A percentile compares a stretch with the other conserved stretches of the same genome.
phyloP scores from a whole-genome alignment of 2,329 filamentous ascomycete genomes.

The Fusarium virguliforme region DNA sequence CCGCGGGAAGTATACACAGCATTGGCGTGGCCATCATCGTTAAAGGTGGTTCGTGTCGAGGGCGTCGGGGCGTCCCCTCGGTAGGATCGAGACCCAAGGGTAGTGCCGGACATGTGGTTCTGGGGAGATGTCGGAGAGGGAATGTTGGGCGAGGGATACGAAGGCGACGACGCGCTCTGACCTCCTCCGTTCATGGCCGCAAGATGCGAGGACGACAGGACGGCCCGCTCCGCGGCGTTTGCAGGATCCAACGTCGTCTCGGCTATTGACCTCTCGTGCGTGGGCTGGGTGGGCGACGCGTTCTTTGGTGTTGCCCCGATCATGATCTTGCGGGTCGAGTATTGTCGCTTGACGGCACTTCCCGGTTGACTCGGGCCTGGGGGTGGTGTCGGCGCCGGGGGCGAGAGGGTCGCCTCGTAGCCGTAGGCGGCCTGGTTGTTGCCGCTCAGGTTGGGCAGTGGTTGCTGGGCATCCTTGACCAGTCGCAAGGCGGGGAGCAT shows the following conservation, averaged over 20 bases:
- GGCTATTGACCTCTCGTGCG: slow-evolving; percentile 76
- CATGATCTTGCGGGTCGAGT: slow-evolving; percentile 82
- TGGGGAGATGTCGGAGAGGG: slow-evolving; percentile 80
- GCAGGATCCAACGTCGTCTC: slow-evolving; percentile 79
- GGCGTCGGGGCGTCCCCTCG: slow-evolving; percentile 70
- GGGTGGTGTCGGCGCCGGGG: slow-evolving; percentile 71
- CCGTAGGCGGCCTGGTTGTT: slow-evolving; percentile 61
- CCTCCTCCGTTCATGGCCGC: slow-evolving; percentile 77
- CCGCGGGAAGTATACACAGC: slow-evolving; percentile 52
- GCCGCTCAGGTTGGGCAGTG: slow-evolving; percentile 73
- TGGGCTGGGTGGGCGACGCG: slow-evolving; percentile 80
- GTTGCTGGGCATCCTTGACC: slow-evolving; percentile 92
- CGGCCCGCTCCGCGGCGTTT: slow-evolving; percentile 77
- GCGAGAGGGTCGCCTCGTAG: slow-evolving; percentile 68
- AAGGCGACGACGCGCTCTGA: slow-evolving; percentile 68
- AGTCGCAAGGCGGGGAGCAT: slow-evolving; percentile 91
- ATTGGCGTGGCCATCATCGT: slow-evolving; percentile 62
- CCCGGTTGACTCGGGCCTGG: slow-evolving; percentile 64
- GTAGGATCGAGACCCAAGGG: slow-evolving; percentile 75
- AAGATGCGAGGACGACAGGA: slow-evolving; percentile 78
- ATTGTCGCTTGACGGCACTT: slow-evolving; percentile 76
- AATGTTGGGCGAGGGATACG: slow-evolving; percentile 76
- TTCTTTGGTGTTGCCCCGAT: slow-evolving; percentile 82
- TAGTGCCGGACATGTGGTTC: slow-evolving; percentile 67
- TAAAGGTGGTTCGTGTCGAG: slow-evolving; percentile 70